Evolutionary conservation across 2,329 filamentous ascomycete genomes (phyloP), one percentile per base, ranked within the genome.

Genomic region (Epichloe baconii): DNA sequence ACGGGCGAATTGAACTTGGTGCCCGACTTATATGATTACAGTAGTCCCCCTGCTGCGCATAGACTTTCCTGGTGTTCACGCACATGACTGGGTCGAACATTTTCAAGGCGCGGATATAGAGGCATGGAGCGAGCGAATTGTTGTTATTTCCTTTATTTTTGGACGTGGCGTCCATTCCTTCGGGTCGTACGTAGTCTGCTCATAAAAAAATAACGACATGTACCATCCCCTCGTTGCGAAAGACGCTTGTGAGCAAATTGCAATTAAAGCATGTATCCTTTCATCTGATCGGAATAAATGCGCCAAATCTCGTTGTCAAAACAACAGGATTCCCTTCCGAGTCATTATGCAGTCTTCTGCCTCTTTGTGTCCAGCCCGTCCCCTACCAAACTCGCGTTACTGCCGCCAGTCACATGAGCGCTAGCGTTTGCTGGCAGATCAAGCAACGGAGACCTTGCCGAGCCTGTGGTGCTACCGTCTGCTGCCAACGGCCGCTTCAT

Each of bases 401-500:
- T 48, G n/a, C 41, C 34, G 8, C 26, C 55, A 7, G 57, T 59
- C 6, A 54, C 55, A n/a, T 53, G 55, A 17, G 57, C 59, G 21
- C 53, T 61, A 11, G 59, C 63, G 46, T 79, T 80, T 12, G 66
- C 68, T 10, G 76, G 67, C 14, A 80, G 65, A 50, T 81, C 78
- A 2, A 70, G 69, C 46, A 81, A 58, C 2, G 75, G 72, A 11
- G 73, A 60, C 53, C 77, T 68, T 34, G 55, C 61, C 0, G 54
- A 58, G 36, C 55, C 56, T 8, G 56, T 52, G 19, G 34, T 49
- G 26, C 53, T 57, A 53, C 52, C 55, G n/a, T 64, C 67, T 7
- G 51, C 61, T 1, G 66, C 63, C 40, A 65, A 61, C 3, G 75
- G 71, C 35, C 77, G 67, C 63, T 79, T 80, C 67, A 82, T 77